Evolutionary conservation across 2,329 filamentous ascomycete species (phyloP).

Genomic region (Beauveria scarabaeidicola): DNA sequence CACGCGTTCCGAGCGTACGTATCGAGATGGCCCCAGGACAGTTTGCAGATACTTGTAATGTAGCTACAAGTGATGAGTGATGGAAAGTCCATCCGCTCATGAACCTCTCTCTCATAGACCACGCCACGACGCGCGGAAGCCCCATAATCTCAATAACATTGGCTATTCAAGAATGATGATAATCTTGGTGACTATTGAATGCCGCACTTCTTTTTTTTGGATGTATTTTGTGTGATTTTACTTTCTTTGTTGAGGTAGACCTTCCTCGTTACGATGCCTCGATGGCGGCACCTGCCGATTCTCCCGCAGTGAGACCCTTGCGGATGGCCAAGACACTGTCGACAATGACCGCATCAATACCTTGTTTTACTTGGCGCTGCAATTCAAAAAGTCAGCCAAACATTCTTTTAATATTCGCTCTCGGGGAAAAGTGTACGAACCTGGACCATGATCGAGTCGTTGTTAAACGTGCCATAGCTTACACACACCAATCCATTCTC

Average conservation of each 20-base stretch:
- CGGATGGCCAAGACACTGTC: conserved; percentile 90
- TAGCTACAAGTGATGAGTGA: background rate
- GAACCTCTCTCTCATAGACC: too few relatives aligned
- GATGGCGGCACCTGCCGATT: background rate
- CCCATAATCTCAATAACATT: too few relatives aligned
- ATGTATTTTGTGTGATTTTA: background rate
- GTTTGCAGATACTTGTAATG: background rate
- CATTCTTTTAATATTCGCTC: background rate
- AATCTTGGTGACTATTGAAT: background rate
- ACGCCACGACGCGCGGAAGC: too few relatives aligned
- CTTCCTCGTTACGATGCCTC: background rate
- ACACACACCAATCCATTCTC: conserved; percentile 90
- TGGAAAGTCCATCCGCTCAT: too few relatives aligned
- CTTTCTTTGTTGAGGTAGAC: background rate
- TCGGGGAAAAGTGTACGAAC: conserved; percentile 34
- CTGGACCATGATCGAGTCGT: conserved; percentile 76
- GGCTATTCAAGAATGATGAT: background rate
- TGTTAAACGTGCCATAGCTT: conserved; percentile 86
- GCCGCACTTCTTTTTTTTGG: background rate
- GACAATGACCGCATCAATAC: conserved; percentile 96
- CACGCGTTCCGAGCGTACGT: background rate
- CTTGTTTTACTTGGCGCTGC: conserved; percentile 82
- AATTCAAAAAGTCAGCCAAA: conserved; percentile 3
- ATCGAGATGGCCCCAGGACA: background rate
- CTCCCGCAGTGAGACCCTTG: conserved; percentile 62